Percentiles rank a stretch among this genome's conserved stretches.
phyloP scores from a whole-genome alignment of 441 rosid species.

The Eruca vesicaria region DNA sequence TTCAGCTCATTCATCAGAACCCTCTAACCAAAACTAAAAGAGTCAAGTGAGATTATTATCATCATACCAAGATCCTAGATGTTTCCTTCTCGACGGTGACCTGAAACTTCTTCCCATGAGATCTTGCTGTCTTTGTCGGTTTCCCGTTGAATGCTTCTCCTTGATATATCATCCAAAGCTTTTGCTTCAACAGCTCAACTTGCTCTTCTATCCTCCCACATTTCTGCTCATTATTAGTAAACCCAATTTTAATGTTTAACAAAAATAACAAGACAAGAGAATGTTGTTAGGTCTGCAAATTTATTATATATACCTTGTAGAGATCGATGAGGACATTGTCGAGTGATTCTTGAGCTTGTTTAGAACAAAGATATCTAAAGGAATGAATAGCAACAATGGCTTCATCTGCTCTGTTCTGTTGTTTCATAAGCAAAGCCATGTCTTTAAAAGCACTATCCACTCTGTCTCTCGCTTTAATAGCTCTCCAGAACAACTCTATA shows the following conservation, averaged over 20 bases:
- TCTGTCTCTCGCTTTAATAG: conserved; percentile 54
- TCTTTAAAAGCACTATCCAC: conserved; percentile 46
- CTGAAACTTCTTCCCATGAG: conserved; percentile 67
- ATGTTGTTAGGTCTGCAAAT: background rate
- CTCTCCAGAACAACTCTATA: conserved; percentile 63
- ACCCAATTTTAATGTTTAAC: background rate
- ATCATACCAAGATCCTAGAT: conserved; percentile 53
- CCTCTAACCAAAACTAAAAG: background rate
- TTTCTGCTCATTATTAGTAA: conserved; percentile 40
- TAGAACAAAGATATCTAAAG: conserved; percentile 55
- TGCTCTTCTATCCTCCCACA: conserved; percentile 67
- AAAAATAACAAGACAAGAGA: background rate
- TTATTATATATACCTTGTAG: conserved; percentile 51
- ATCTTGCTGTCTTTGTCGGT: conserved; percentile 65
- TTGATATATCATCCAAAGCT: conserved; percentile 59
- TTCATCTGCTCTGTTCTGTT: conserved; percentile 65
- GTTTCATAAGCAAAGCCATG: conserved; percentile 70
- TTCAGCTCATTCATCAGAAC: conserved; percentile 8
- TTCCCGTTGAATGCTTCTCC: conserved; percentile 71
- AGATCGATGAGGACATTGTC: conserved; percentile 75
- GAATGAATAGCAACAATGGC: conserved; percentile 59
- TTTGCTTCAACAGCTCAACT: conserved; percentile 57
- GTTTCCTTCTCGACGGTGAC: conserved; percentile 63
- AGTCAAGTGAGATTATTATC: background rate
- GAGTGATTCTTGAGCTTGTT: conserved; percentile 69